phyloP scores from a whole-genome alignment of 202 grass and related monocot genomes.

The Brachypodium distachyon region DNA sequence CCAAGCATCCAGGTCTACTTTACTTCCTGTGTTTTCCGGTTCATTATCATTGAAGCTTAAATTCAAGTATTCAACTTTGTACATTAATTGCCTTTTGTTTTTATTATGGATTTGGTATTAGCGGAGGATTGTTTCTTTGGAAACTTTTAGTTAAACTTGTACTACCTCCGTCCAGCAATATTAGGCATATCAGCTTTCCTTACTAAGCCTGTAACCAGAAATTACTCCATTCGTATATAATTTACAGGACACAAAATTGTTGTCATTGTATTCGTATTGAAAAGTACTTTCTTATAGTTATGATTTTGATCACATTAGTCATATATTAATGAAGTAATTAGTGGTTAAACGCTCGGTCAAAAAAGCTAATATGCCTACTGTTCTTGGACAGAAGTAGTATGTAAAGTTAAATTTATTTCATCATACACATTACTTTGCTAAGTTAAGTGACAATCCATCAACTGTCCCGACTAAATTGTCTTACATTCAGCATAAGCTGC shows the following conservation, averaged over 20 bases:
- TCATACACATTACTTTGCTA: constrained; percentile 2
- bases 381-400: too few species aligned
- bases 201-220: too few species aligned
- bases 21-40: constrained; percentile 1
- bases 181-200: too few species aligned
- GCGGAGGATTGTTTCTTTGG: constrained; percentile 3
- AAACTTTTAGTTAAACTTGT: neutral
- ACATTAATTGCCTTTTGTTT: neutral
- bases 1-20: constrained; percentile 71
- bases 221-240: too few species aligned
- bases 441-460: neutral
- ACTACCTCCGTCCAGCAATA: too few species aligned
- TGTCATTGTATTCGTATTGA: too few species aligned
- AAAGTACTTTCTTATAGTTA: too few species aligned
- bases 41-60: constrained; percentile 8
- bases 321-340: too few species aligned
- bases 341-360: too few species aligned
- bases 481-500: neutral
- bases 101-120: neutral
- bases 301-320: too few species aligned
- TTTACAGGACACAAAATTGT: too few species aligned
- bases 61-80: neutral
- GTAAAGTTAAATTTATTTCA: neutral
- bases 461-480: neutral
- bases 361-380: too few species aligned